Conservation (phyloP, 139 green algal species). For the Chlorella vulgaris region DNA sequence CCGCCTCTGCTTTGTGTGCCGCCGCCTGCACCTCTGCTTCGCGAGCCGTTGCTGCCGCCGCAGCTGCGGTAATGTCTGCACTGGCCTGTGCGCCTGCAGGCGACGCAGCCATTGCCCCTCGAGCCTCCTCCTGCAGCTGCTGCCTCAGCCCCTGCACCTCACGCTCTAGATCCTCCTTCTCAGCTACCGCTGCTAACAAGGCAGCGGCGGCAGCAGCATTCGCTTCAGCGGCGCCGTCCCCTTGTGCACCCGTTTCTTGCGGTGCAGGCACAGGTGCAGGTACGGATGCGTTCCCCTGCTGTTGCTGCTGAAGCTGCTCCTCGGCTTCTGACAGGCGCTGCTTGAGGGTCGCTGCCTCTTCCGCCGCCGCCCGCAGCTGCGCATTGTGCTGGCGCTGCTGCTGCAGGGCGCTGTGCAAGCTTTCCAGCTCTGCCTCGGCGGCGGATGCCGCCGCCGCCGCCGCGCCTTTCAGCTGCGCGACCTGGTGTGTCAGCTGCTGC, state of each 20-base stretch:
- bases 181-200: background rate
- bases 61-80: background rate
- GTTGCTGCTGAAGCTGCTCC: background rate
- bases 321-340: background rate
- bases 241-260: background rate
- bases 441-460: background rate
- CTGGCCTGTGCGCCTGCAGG: background rate
- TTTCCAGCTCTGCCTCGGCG: slow-evolving; percentile 10
- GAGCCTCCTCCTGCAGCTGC: slow-evolving; percentile 1
- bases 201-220: background rate
- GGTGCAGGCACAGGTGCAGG: background rate
- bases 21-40: background rate
- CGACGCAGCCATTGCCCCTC: background rate
- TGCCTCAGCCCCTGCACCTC: slow-evolving; percentile 12
- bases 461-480: background rate
- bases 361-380: background rate
- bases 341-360: background rate
- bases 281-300: background rate
- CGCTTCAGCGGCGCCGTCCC: background rate
- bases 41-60: background rate
- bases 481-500: slow-evolving; percentile 14
- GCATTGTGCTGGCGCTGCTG: slow-evolving; percentile 5
- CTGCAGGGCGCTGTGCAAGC: background rate
- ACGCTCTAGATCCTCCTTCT: slow-evolving; percentile 1
- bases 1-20: background rate